These are phyloP conservation scores for Veloporphyrellus conicus DNA, from an alignment of 1,284 basidiomycete genomes.

Conservation along the genomic window DNA sequence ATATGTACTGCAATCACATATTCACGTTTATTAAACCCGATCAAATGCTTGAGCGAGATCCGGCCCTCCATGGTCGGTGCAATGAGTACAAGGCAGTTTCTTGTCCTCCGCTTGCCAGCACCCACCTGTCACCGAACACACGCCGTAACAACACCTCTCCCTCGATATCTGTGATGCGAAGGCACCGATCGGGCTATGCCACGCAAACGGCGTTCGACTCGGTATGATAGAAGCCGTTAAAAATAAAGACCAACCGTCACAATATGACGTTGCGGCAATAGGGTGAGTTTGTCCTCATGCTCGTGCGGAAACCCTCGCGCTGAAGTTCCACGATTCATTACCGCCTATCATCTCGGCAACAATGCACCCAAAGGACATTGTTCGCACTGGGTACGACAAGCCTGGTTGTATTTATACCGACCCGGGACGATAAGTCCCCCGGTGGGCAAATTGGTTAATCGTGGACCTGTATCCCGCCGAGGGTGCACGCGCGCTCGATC, in stretches of 20 bases:
- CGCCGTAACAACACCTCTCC: slow-evolving; percentile 2
- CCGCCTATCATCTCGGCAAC: slow-evolving; percentile 13
- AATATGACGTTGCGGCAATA: slow-evolving; percentile 8
- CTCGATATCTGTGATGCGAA: neutral
- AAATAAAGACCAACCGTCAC: slow-evolving; percentile 4
- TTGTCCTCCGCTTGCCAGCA: too few relatives aligned
- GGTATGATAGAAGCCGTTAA: neutral
- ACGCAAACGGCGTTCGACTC: slow-evolving; percentile 7
- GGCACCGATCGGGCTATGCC: neutral
- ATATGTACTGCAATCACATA: neutral
- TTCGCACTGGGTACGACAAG: slow-evolving; percentile 1
- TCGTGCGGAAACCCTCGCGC: neutral
- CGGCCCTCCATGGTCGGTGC: too few relatives aligned
- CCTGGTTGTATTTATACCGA: slow-evolving; percentile 1
- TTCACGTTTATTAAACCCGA: too few relatives aligned
- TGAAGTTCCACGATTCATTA: slow-evolving; percentile 18
- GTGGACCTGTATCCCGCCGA: neutral
- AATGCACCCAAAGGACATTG: slow-evolving; percentile 11
- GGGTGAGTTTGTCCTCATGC: slow-evolving; percentile 2
- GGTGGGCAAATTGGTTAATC: slow-evolving; percentile 1
- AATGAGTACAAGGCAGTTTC: too few relatives aligned
- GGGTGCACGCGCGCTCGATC: slow-evolving; percentile 6
- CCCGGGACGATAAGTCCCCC: slow-evolving; percentile 1
- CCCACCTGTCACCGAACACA: slow-evolving; percentile 5
- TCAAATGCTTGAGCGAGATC: too few relatives aligned